phyloP scores from a whole-genome alignment of 164 flowering plant genomes.

The Taxillus chinensis region DNA sequence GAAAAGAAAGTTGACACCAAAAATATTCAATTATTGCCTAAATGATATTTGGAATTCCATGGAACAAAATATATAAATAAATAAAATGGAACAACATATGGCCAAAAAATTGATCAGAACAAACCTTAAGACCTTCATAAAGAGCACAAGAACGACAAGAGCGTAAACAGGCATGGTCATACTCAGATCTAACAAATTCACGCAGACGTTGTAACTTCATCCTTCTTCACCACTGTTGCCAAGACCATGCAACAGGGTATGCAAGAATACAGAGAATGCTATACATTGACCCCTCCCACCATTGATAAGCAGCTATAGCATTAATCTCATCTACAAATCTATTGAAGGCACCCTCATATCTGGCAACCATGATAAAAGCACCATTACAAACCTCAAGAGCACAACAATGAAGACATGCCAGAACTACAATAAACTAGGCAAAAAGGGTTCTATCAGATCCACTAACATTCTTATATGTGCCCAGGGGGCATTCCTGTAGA shows the following conservation, averaged over 20 bases:
- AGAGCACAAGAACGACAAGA: constrained; percentile 98
- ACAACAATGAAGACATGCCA: neutral
- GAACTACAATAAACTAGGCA: neutral
- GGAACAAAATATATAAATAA: too few species aligned
- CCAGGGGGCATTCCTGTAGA: constrained; percentile 86
- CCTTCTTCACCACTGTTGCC: constrained; percentile 79
- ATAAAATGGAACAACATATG: too few species aligned
- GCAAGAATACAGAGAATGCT: constrained; percentile 62
- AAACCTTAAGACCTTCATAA: constrained; percentile 95
- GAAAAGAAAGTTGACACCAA: too few species aligned
- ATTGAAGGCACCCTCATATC: constrained; percentile 92
- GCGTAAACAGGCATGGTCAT: constrained; percentile 94
- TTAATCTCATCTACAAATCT: constrained; percentile 90
- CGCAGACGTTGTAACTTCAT: constrained; percentile 70
- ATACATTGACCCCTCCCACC: constrained; percentile 95
- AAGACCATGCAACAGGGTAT: constrained; percentile 91
- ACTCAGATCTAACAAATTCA: constrained; percentile 94
- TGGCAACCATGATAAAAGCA: constrained; percentile 21
- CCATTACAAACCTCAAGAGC: neutral
- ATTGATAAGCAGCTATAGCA: constrained; percentile 75
- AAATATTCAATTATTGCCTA: too few species aligned
- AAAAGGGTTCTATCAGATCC: constrained; percentile 53
- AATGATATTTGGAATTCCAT: too few species aligned
- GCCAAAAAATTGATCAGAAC: constrained; percentile 1
- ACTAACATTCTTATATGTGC: constrained; percentile 76